A percentile compares a stretch with the other conserved stretches of the same genome.
phyloP scores from a whole-genome alignment of 2,329 filamentous ascomycete genomes.

The Chrysoporthe deuterocubensis region DNA sequence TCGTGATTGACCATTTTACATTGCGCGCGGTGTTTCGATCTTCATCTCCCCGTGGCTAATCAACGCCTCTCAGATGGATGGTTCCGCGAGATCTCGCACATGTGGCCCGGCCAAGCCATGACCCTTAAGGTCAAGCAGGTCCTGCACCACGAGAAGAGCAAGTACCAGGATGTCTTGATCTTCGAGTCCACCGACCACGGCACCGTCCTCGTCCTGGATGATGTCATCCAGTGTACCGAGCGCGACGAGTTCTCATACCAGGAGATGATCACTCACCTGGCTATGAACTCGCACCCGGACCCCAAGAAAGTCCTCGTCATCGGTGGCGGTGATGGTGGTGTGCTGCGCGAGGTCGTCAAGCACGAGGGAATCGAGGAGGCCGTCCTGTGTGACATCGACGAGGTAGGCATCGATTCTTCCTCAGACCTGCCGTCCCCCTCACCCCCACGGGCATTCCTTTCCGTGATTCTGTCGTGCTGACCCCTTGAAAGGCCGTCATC shows the following conservation, averaged over 20 bases:
- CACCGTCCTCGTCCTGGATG: constrained; percentile 95
- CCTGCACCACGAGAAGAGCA: constrained; percentile 97
- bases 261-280: constrained; percentile 99
- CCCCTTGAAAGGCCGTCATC: constrained; percentile 75
- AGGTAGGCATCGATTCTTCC: constrained; percentile 67
- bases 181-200: constrained; percentile 98
- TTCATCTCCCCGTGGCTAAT: constrained; percentile 15
- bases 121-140: constrained; percentile 97
- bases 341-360: constrained; percentile 98
- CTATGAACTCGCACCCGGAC: constrained; percentile 97
- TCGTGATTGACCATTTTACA: neutral
- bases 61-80: constrained; percentile 77
- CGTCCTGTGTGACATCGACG: constrained; percentile 96
- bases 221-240: constrained; percentile 98
- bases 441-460: constrained; percentile 6
- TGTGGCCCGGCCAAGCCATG: constrained; percentile 99
- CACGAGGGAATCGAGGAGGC: constrained; percentile 97
- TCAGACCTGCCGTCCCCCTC: constrained; percentile 36
- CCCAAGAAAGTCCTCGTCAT: constrained; percentile 99
- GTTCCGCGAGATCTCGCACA: constrained; percentile 98
- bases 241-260: constrained; percentile 99
- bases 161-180: constrained; percentile 98
- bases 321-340: constrained; percentile 94
- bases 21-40: neutral
- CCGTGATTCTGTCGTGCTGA: neutral